These are phyloP conservation scores for Phaeosphaeriaceae sp. DNA, from an alignment of 2,329 filamentous ascomycete species.

Conservation along the genomic window DNA sequence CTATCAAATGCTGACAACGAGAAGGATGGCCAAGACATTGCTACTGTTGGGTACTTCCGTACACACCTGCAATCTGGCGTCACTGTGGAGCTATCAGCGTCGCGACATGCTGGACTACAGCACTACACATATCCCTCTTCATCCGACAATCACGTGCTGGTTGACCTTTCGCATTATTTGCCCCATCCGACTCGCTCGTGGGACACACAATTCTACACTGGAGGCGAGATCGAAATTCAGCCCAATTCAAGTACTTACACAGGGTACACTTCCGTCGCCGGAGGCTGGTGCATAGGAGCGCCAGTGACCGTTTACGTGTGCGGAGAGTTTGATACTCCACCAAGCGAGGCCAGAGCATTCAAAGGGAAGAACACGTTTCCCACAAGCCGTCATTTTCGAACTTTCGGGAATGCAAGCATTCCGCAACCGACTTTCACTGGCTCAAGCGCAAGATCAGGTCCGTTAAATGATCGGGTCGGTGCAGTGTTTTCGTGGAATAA, in stretches of 20 bases:
- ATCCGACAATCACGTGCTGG: slow-evolving; percentile 52
- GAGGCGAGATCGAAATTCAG: slow-evolving; percentile 44
- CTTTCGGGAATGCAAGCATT: slow-evolving; percentile 37
- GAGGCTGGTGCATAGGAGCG: slow-evolving; percentile 48
- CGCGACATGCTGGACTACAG: slow-evolving; percentile 47
- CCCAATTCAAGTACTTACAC: slow-evolving; percentile 38
- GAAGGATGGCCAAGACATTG: slow-evolving; percentile 38
- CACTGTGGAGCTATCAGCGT: slow-evolving; percentile 44
- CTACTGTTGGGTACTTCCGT: slow-evolving; percentile 47
- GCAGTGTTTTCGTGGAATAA: slow-evolving; percentile 59
- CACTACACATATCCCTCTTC: slow-evolving; percentile 47
- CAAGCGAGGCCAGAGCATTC: slow-evolving; percentile 35
- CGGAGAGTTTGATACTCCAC: slow-evolving; percentile 41
- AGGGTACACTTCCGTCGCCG: slow-evolving; percentile 43
- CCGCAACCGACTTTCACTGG: slow-evolving; percentile 40
- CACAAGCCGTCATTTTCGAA: slow-evolving; percentile 40
- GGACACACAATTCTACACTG: slow-evolving; percentile 47
- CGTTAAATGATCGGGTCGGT: slow-evolving; percentile 55
- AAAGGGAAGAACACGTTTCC: slow-evolving; percentile 48
- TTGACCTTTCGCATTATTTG: slow-evolving; percentile 57
- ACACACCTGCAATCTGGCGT: slow-evolving; percentile 46
- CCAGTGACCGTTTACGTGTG: slow-evolving; percentile 46
- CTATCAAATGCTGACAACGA: neutral
- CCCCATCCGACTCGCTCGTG: slow-evolving; percentile 41
- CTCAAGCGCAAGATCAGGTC: slow-evolving; percentile 36